Base-by-base conservation (phyloP, 2,329 filamentous ascomycete species). In the Ampelomyces quisqualis region DNA sequence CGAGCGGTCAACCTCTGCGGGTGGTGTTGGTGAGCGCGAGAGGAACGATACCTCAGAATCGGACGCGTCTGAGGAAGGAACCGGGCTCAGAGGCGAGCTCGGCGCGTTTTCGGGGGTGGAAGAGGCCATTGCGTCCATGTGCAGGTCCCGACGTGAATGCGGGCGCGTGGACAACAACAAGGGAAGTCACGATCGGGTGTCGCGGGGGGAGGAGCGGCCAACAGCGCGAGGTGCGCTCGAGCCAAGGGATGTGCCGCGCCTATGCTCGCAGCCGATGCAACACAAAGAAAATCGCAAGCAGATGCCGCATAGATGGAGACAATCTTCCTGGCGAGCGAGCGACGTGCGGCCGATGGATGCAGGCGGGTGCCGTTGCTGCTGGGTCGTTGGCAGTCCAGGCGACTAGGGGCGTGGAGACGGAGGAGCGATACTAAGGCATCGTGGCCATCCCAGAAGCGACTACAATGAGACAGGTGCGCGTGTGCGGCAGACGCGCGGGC, bases 61-160 rank as follows among this genome's bases (percentile, higher is more conserved):
- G 34, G 64, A 64, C 34, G 69, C 68, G 24, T 56, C 53, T n/a
- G 70, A 72, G 15, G 68, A 65, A 32, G 60, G 58, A 10, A 63
- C 53, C 35, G 71, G 68, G 64, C 69, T 66, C 57, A 71, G 61
- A 30, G 65, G 62, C 31, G 70, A 71, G 60, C 67, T 70, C 28
- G 57, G 47, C 43, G 47, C 57, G 38, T 55, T 49, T 33, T 49
- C 23, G 22, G 46, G 40, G 26, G 37, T 35, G 28, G 9, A 45
- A 34, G 29, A 53, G 26, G 52, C 55, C 67, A 70, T 70, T 44
- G 55, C 58, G 53, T 47, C 42, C 45, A 38, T 27, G 39, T 33
- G 24, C 26, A 38, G 36, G 32, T 34, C 20, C 43, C 23, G 28
- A 15, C 20, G 24, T 46, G 43, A n/a, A 32, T 28, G 27, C 19